Evolutionary conservation across 768 basidiomycete species (phyloP).

Genomic region (Cystobasidium tubakii): DNA sequence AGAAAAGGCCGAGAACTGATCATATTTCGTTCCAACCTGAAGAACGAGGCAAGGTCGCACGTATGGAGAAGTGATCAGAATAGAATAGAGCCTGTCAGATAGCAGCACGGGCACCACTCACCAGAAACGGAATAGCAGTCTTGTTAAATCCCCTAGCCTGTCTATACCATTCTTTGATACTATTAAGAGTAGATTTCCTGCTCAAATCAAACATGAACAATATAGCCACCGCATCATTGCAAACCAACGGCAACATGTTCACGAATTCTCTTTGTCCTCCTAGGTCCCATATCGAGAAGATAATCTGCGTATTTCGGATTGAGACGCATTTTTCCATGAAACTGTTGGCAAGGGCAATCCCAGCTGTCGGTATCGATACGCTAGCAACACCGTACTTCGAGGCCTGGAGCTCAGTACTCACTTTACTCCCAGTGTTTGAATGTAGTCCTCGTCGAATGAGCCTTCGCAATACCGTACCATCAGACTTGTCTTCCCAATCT

Average conservation of each 20-base stretch:
- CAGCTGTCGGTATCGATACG: too few relatives aligned
- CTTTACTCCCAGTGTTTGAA: slow-evolving; percentile 83
- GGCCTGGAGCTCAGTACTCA: too few relatives aligned
- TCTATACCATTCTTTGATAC: slow-evolving; percentile 99
- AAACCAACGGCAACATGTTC: slow-evolving; percentile 87
- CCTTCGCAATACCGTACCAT: slow-evolving; percentile 99
- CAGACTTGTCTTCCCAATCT: slow-evolving; percentile 97
- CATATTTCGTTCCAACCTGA: slow-evolving; percentile 85
- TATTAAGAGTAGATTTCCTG: slow-evolving; percentile 93
- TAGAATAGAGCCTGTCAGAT: too few relatives aligned
- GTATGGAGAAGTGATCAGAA: too few relatives aligned
- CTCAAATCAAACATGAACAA: slow-evolving; percentile 99
- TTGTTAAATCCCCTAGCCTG: slow-evolving; percentile 99
- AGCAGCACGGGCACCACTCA: too few relatives aligned
- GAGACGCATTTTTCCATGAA: slow-evolving; percentile 99
- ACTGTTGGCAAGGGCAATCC: too few relatives aligned
- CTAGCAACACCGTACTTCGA: too few relatives aligned
- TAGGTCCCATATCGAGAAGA: slow-evolving; percentile 81
- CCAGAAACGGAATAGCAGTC: slow-evolving; percentile 97
- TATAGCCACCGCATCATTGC: slow-evolving; percentile 98
- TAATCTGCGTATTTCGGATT: slow-evolving; percentile 95
- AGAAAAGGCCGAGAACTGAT: slow-evolving; percentile 90
- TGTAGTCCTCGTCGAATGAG: slow-evolving; percentile 71
- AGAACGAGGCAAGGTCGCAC: too few relatives aligned
- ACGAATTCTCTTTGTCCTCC: slow-evolving; percentile 88